Conservation (phyloP, 495 filamentous ascomycete species). For the Tirmania nivea region DNA sequence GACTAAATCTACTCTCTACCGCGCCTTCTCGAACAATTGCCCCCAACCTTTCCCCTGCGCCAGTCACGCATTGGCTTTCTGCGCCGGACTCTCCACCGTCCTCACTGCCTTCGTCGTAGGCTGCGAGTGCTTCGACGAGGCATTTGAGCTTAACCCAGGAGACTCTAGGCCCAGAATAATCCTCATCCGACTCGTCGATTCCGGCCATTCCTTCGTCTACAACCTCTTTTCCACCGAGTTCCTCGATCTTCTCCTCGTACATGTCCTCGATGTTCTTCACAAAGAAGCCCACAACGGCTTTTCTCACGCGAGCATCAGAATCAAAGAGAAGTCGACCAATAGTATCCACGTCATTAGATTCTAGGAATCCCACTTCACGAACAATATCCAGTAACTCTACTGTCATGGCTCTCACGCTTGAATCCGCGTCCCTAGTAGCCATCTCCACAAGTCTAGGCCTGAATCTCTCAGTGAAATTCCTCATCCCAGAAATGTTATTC, state of each 20-base stretch:
- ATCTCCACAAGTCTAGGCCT: constrained; percentile 79
- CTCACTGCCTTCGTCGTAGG: constrained; percentile 43
- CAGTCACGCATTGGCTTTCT: constrained; percentile 23
- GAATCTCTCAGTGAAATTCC: constrained; percentile 79
- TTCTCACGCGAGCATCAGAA: constrained; percentile 57
- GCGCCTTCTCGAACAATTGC: constrained; percentile 31
- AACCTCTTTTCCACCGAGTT: constrained; percentile 60
- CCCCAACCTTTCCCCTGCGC: background rate
- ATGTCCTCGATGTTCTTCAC: constrained; percentile 62
- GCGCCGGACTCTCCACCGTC: constrained; percentile 22
- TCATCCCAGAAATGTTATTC: constrained; percentile 53
- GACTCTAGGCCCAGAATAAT: constrained; percentile 48
- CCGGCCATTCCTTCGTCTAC: constrained; percentile 44
- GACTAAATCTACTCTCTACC: constrained; percentile 56
- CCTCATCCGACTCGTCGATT: constrained; percentile 38
- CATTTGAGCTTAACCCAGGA: constrained; percentile 86
- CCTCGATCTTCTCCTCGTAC: constrained; percentile 58
- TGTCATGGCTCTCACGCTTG: constrained; percentile 50
- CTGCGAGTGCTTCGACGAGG: constrained; percentile 57
- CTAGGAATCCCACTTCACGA: constrained; percentile 63
- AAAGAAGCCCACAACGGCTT: constrained; percentile 76
- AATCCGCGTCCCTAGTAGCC: constrained; percentile 58
- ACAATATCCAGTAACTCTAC: constrained; percentile 63
- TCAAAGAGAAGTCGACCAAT: constrained; percentile 76
- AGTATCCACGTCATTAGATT: constrained; percentile 71